Percentiles rank a stretch among this genome's conserved stretches.
Conservation (phyloP, 257 asterid genomes). For the Apocynum venetum region DNA sequence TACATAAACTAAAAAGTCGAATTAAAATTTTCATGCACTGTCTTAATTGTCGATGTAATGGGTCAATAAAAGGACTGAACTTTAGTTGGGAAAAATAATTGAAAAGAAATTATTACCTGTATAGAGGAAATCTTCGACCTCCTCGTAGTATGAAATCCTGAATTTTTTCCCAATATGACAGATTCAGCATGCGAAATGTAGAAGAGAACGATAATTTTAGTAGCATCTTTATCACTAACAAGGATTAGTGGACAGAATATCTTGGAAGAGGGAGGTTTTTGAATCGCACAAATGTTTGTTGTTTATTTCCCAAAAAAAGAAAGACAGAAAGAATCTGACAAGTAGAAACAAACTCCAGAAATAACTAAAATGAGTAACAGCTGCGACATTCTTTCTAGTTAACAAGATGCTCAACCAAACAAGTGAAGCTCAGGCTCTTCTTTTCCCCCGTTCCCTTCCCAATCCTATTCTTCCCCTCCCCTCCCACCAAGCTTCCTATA, state of each 20-base stretch:
- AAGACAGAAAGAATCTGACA: not conserved
- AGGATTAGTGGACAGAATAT: not conserved
- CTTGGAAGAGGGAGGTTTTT: not conserved
- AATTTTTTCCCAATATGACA: constrained; percentile 26
- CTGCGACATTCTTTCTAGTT: not conserved
- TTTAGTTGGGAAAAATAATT: not conserved
- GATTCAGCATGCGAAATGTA: not conserved
- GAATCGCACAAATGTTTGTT: not conserved
- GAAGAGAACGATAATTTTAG: not conserved
- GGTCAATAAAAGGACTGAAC: not conserved
- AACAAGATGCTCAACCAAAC: not conserved
- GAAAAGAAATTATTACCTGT: constrained; percentile 54
- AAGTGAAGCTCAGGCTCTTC: not conserved
- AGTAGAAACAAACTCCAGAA: not conserved
- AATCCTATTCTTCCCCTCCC: too few relatives aligned
- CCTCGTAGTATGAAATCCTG: constrained; percentile 91
- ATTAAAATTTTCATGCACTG: not conserved
- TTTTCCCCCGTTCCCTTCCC: too few relatives aligned
- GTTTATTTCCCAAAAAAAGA: not conserved
- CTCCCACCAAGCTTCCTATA: too few relatives aligned
- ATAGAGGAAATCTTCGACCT: constrained; percentile 72
- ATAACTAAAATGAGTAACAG: not conserved
- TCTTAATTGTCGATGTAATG: not conserved
- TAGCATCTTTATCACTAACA: not conserved
- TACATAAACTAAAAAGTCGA: not conserved